Conservation (phyloP, 2,329 filamentous ascomycete species). For the Ophiostoma tasmaniense region DNA sequence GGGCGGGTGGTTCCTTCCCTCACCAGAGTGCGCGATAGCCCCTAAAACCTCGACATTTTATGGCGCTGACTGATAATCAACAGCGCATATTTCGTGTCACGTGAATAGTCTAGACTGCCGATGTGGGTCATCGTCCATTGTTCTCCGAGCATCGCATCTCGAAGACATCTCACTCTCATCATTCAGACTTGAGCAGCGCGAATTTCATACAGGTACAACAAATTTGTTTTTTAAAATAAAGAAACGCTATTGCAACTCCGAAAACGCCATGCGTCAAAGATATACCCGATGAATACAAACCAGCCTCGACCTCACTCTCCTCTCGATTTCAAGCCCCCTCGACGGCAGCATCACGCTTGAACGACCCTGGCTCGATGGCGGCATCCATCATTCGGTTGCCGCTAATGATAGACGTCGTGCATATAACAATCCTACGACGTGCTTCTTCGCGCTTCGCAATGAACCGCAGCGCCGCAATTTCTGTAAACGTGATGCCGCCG, state of each 20-base stretch:
- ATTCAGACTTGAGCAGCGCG: not conserved
- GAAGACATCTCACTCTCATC: not conserved
- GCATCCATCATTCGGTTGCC: conserved; percentile 83
- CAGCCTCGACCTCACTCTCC: not conserved
- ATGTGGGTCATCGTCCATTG: not conserved
- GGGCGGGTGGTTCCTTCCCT: not conserved
- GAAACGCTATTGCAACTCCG: not conserved
- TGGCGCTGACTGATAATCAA: not conserved
- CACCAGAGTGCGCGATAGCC: not conserved
- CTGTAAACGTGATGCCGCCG: conserved; percentile 92
- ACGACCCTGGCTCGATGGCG: conserved; percentile 64
- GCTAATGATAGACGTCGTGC: conserved; percentile 83
- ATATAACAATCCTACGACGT: conserved; percentile 70
- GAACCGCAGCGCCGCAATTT: conserved; percentile 88
- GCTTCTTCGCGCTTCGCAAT: conserved; percentile 45
- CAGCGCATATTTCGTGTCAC: not conserved
- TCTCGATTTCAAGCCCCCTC: not conserved
- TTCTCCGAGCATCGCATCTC: not conserved
- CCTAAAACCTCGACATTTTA: not conserved
- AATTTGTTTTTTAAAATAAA: not conserved
- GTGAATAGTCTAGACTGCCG: not conserved
- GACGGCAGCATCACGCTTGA: conserved; percentile 37
- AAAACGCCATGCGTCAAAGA: not conserved
- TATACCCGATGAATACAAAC: not conserved
- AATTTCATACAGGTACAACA: not conserved